Percentiles rank a stretch among this genome's conserved stretches.
Conservation (phyloP, 83 land plant genomes). For the Picea engelmannii region DNA sequence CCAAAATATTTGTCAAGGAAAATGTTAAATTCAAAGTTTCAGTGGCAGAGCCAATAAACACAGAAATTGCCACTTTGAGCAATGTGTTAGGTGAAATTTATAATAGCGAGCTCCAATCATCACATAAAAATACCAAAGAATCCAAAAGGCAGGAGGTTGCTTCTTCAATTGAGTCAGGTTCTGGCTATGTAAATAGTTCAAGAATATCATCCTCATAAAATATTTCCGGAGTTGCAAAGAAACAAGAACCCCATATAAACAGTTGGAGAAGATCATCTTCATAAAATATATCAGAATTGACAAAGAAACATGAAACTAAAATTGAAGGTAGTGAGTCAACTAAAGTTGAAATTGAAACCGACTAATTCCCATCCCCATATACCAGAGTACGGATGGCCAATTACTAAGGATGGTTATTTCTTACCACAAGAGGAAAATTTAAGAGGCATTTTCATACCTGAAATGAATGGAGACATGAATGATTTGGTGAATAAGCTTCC, state of each 20-base stretch:
- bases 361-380: neutral
- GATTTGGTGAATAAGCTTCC: neutral
- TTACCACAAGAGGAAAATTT: conserved; percentile 3
- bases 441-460: neutral
- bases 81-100: too few species aligned
- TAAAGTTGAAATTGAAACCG: neutral
- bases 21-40: too few species aligned
- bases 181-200: neutral
- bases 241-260: neutral
- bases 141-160: too few species aligned
- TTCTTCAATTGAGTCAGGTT: conserved; percentile 4
- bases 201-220: neutral
- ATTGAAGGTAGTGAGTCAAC: neutral
- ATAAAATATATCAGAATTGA: neutral
- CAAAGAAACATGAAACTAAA: neutral
- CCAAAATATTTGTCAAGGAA: too few species aligned
- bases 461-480: conserved; percentile 8
- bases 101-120: too few species aligned
- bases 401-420: neutral
- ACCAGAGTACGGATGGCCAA: neutral
- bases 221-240: neutral
- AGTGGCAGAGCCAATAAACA: too few species aligned
- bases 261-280: conserved; percentile 8
- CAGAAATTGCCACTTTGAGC: too few species aligned
- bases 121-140: too few species aligned